Base-by-base conservation (phyloP, 73 alveolate genomes). In the Blepharisma stoltei region DNA sequence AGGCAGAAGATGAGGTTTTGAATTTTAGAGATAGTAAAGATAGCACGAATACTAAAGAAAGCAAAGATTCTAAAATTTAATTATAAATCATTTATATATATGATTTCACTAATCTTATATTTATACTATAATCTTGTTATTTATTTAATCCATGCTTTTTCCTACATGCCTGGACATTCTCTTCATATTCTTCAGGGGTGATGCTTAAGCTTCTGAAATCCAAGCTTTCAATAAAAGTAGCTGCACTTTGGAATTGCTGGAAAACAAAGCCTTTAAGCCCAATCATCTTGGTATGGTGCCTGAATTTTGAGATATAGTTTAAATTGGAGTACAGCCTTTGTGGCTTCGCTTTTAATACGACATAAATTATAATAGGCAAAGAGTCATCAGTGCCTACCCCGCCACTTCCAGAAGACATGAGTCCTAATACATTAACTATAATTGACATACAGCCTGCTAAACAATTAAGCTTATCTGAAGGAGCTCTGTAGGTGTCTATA, bases 361-460 rank as follows among this genome's bases (percentile, higher is more conserved):
- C 60, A 46, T 69, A 69, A 69, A 69, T 69, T 37, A 69, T 18
- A 18, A 69, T 37, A n/a, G 79, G 79, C 60, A 69, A 69, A 43
- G 54, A 14, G 65, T 69, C 79, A 69, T 69, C 79, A 46, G 79
- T 69, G 0, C 79, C 79, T 0, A 46, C 79, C 45, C 67, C 79
- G 21, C 76, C 21, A 9, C 65, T 43, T 38, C 45, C 18, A n/a
- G 18, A 9, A 43, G 32, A 9, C 79, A 44, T 69, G 14, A 69
- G 38, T 9, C 65, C 45, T 14, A 69, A 43, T 9, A 38, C 65
- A 69, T 69, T 38, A 7, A 69, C 79, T 0, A 69, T 46, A 44
- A 69, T 46, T 69, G 67, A 44, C 55, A 69, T 44, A 25, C 67
- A 44, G 41, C n/a, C 45, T 7, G 27, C 65, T 7, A 69, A 46